Conservation (phyloP, 352 stramenopile genomes). For the Phytophthora multivora region DNA sequence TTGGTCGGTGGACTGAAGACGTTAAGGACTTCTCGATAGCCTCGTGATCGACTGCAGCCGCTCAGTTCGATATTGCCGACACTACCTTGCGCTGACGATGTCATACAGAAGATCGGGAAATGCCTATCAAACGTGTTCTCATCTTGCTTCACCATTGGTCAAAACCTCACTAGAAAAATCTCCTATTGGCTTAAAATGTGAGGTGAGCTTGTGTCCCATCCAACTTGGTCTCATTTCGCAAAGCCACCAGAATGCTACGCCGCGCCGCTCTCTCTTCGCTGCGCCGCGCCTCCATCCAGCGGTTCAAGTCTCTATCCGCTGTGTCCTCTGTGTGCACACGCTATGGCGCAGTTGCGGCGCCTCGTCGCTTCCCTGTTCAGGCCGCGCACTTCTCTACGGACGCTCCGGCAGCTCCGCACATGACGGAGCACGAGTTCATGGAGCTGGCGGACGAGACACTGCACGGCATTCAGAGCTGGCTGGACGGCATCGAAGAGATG, state of each 20-base stretch:
- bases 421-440: conserved; percentile 83
- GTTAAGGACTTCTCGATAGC: too few relatives aligned
- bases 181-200: conserved; percentile 8
- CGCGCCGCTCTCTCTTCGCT: conserved; percentile 24
- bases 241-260: conserved; percentile 31
- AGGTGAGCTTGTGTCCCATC: neutral
- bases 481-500: conserved; percentile 88
- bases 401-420: conserved; percentile 13
- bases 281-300: conserved; percentile 2
- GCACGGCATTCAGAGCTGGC: conserved; percentile 74
- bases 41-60: too few relatives aligned
- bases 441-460: conserved; percentile 77
- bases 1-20: too few relatives aligned
- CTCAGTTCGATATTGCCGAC: too few relatives aligned
- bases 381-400: conserved; percentile 28
- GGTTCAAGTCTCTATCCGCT: conserved; percentile 14
- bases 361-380: conserved; percentile 1
- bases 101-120: too few relatives aligned
- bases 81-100: too few relatives aligned
- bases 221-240: conserved; percentile 13
- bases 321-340: neutral
- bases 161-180: neutral
- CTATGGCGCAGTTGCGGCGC: neutral
- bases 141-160: neutral
- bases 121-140: neutral